Evolutionary conservation across 169 alveolate genomes (phyloP), one percentile per base, ranked within the genome.

Genomic region (Eimeria necatrix): DNA sequence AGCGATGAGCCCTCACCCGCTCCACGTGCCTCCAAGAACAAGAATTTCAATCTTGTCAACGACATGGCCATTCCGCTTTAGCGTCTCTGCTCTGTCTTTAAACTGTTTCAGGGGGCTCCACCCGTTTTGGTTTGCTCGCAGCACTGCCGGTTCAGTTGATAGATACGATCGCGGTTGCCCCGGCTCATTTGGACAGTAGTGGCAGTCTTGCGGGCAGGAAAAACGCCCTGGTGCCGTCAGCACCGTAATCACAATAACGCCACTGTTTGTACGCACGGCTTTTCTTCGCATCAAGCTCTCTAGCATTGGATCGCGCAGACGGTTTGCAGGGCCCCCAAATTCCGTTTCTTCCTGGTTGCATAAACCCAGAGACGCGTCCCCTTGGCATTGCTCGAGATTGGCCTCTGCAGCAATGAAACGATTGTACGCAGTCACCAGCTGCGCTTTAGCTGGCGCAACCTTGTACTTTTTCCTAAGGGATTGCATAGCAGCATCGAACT

Each of bases 81-180:
- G 97, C 0, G 99, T 98, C 64, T 96, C 97, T 0, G 99, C 99
- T 56, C 99, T 59, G 96, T 98, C 99, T 81, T 97, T 97, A 88
- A 98, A 98, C 96, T 98, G 99, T 60, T 95, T 92, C 24, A 97
- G 97, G 18, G 98, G 98, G 76, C 98, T 99, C 95, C 98, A 98
- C 70, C 97, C 98, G 93, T 98, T 98, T 94, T 98, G 99, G 88
- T 98, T 98, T 4, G 99, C 99, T 32, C 99, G 96, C 83, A 98
- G 96, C 53, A 98, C 99, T 4, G 99, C 99, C 8, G 99, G 99
- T 94, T 98, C 99, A 2, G 99, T 98, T n/a, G 99, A 97, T 52
- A 98, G 97, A 95, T 98, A 98, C 68, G 99, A 97, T 41, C 99
- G 96, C 20, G 99, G 99, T 93, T 98, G 99, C 16, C 99, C 99